These are phyloP conservation scores for Parathielavia appendiculata DNA, from an alignment of 495 filamentous ascomycete genomes.

Conservation along the genomic window DNA sequence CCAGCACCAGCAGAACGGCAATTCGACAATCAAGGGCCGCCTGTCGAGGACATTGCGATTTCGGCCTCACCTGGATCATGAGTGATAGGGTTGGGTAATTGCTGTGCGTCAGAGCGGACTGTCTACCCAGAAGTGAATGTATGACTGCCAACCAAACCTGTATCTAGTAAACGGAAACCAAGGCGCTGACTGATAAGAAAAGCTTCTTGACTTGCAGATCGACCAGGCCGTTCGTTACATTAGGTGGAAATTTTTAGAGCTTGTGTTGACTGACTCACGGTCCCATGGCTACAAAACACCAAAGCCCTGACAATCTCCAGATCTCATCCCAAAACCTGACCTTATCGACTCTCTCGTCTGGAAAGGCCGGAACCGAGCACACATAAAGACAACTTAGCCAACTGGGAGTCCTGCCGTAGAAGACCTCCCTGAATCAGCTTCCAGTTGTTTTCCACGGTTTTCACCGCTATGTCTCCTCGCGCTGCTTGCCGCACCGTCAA, in stretches of 20 bases:
- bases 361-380: not conserved
- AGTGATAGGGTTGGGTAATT: not conserved
- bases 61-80: too few relatives aligned
- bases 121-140: not conserved
- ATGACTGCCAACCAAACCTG: not conserved
- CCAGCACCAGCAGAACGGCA: not conserved
- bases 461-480: conserved; percentile 26
- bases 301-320: not conserved
- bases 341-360: not conserved
- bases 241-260: conserved; percentile 7
- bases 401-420: not conserved
- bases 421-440: too few relatives aligned
- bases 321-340: not conserved
- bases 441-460: not conserved
- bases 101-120: not conserved
- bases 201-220: not conserved
- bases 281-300: not conserved
- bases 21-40: conserved; percentile 6
- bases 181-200: conserved; percentile 1
- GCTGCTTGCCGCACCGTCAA: conserved; percentile 24
- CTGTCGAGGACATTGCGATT: not conserved
- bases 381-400: not conserved
- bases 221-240: conserved; percentile 8
- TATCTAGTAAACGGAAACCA: not conserved
- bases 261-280: conserved; percentile 15